These are phyloP conservation scores for Leptosphaerulina australis DNA, from an alignment of 2,329 filamentous ascomycete genomes.

Conservation along the genomic window DNA sequence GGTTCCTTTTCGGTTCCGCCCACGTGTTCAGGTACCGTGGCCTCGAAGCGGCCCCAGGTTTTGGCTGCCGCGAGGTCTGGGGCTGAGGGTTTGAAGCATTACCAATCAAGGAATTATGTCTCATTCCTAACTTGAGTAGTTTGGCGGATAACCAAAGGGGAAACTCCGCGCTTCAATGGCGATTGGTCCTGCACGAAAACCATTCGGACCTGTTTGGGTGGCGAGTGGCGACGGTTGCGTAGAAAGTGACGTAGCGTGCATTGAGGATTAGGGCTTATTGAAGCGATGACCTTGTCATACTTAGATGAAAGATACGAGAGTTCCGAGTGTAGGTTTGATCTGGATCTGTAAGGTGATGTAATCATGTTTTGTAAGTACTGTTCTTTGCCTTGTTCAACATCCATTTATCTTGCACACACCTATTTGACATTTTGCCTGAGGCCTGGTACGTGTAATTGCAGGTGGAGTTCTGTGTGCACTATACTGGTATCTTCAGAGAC, in stretches of 20 bases:
- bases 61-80: constrained; percentile 4
- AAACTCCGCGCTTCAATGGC: not conserved
- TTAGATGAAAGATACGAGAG: constrained; percentile 3
- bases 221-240: not conserved
- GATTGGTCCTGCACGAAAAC: not conserved
- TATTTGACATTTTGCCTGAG: not conserved
- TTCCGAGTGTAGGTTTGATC: not conserved
- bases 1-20: constrained; percentile 11
- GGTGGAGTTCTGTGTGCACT: not conserved
- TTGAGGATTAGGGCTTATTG: not conserved
- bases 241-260: constrained; percentile 1
- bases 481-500: not conserved
- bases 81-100: not conserved
- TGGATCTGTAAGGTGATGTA: constrained; percentile 4
- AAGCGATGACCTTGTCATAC: constrained; percentile 2
- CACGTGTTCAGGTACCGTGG: constrained; percentile 2
- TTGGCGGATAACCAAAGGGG: not conserved
- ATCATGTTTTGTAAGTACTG: not conserved
- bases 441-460: not conserved
- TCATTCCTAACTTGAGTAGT: not conserved
- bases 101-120: constrained; percentile 5
- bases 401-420: no score
- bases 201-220: not conserved
- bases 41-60: constrained; percentile 15
- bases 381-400: not conserved